phyloP scores from a whole-genome alignment of 78 protist genomes.

The Thecamonas trahens region DNA sequence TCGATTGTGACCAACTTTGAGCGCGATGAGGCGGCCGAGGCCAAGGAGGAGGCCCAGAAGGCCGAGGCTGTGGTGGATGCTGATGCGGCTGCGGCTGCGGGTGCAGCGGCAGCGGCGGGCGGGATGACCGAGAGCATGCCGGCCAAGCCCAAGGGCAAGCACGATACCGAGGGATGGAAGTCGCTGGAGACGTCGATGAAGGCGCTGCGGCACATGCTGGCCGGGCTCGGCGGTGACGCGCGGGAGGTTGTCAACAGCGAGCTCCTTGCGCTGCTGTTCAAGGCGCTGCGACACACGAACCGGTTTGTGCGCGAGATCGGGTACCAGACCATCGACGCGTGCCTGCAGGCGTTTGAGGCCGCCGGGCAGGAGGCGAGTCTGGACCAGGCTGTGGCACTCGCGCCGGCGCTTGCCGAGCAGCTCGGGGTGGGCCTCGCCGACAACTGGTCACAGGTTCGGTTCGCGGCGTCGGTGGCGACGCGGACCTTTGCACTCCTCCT shows the following conservation, averaged over 20 bases:
- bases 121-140: not conserved
- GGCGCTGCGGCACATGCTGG: not conserved
- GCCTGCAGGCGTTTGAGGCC: not conserved
- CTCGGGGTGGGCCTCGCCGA: slow-evolving; percentile 23
- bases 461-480: slow-evolving; percentile 3
- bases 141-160: not conserved
- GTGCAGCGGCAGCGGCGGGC: not conserved
- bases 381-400: not conserved
- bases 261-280: not conserved
- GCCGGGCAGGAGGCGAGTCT: not conserved
- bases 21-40: not conserved
- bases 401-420: not conserved
- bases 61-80: not conserved
- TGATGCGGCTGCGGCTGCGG: not conserved
- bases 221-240: not conserved
- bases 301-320: slow-evolving; percentile 32
- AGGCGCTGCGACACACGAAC: slow-evolving; percentile 9
- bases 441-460: slow-evolving; percentile 40
- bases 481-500: too few relatives aligned
- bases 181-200: slow-evolving; percentile 13
- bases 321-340: not conserved
- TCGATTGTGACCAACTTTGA: not conserved
- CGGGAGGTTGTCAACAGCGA: not conserved
- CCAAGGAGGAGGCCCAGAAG: too few relatives aligned
- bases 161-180: slow-evolving; percentile 31